Evolutionary conservation across 768 basidiomycete genomes (phyloP), one percentile per base, ranked within the genome.

Genomic region (Filobasidium floriforme): DNA sequence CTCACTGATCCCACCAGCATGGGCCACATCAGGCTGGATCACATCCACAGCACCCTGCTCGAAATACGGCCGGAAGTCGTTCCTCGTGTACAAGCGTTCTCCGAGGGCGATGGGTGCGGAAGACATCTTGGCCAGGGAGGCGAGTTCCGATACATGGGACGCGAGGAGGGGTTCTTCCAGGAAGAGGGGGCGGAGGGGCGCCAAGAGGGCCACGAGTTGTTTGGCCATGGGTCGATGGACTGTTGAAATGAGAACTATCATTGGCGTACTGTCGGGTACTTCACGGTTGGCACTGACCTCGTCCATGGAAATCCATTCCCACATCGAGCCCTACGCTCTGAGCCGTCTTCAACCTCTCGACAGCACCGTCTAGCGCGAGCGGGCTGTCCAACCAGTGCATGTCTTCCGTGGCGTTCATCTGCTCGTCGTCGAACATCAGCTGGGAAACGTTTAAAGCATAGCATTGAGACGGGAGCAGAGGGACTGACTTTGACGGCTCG

Each of bases 241-340:
- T 49, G 22, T 49, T 10, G 14, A 9, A 2, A 18, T 12, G 26
- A 49, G 44, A 18, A 44, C 44, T n/a, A 44, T 28, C 61, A 44
- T n/a, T 10, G 6, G 12, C 22, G 7, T n/a, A 22, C 54, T 29
- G 22, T 9, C 12, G 22, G n/a, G 22, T n/a, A 29, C 54, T 55
- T 24, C 54, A 29, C 10, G 14, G 14, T 22, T n/a, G 22, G 5
- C 5, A 49, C 46, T 18, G 6, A 49, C 46, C 46, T 49, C 76
- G 72, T 32, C 76, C 76, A 70, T 77, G 76, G 69, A 77, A 77
- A 62, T 77, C 76, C 72, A 77, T 71, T 43, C 76, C 76, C 41
- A 72, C 76, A 60, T 76, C 75, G 41, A 77, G 66, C 41, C 76
- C 76, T 52, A 77, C 69, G 0, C 73, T 67, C 61, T 77, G 75